These are phyloP conservation scores for Stagonosporopsis rhizophila DNA, from an alignment of 2,329 filamentous ascomycete species.

Conservation along the genomic window DNA sequence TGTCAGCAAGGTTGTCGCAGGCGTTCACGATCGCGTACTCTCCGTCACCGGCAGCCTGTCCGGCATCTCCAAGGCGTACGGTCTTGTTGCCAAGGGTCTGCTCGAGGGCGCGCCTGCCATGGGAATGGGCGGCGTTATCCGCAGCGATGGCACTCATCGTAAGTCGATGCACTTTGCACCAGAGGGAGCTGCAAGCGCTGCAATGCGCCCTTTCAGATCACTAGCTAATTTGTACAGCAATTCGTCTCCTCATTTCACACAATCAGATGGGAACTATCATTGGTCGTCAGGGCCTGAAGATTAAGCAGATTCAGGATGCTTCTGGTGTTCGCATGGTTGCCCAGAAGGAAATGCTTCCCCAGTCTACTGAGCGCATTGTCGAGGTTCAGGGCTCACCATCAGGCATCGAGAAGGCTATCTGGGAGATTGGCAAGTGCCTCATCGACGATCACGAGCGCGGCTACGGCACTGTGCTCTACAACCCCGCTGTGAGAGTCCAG, in stretches of 20 bases:
- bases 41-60: slow-evolving; percentile 92
- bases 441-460: slow-evolving; percentile 98
- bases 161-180: slow-evolving; percentile 54
- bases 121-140: slow-evolving; percentile 91
- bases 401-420: slow-evolving; percentile 92
- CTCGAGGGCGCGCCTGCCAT: slow-evolving; percentile 92
- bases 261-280: slow-evolving; percentile 99
- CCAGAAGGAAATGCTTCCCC: slow-evolving; percentile 99
- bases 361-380: slow-evolving; percentile 97
- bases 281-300: slow-evolving; percentile 93
- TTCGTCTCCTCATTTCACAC: slow-evolving; percentile 97
- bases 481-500: slow-evolving; percentile 90
- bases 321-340: slow-evolving; percentile 99
- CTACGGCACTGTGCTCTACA: slow-evolving; percentile 96
- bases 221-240: slow-evolving; percentile 64
- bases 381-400: slow-evolving; percentile 95
- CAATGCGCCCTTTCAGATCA: neutral
- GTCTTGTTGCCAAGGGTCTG: slow-evolving; percentile 88
- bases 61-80: slow-evolving; percentile 89
- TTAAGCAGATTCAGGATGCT: slow-evolving; percentile 98
- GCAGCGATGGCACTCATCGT: slow-evolving; percentile 92
- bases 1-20: slow-evolving; percentile 97
- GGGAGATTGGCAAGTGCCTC: slow-evolving; percentile 99
- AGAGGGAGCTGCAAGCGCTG: neutral
- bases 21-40: slow-evolving; percentile 94